Conservation (phyloP, 2,329 filamentous ascomycete species). For the Xylariaceae sp. region DNA sequence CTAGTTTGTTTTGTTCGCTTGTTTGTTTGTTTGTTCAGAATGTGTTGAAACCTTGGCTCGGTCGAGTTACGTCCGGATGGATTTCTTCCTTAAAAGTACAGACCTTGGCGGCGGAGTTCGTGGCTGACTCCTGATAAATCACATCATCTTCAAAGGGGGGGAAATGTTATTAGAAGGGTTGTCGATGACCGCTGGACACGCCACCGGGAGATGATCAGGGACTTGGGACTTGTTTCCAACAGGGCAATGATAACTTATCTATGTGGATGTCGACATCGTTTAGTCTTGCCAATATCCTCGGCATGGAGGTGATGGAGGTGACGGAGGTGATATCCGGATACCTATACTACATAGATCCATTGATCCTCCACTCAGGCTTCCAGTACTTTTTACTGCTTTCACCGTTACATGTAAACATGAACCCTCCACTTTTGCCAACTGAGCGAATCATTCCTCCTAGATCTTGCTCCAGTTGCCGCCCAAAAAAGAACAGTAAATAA, state of each 20-base stretch:
- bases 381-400: not conserved
- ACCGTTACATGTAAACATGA: not conserved
- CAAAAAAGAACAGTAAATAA: not conserved
- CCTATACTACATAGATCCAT: no score
- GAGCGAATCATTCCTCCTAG: not conserved
- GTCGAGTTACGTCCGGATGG: no score
- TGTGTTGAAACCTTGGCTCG: no score
- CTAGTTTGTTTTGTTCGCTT: no score
- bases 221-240: no score
- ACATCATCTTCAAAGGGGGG: not conserved
- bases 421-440: not conserved
- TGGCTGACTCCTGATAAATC: not conserved
- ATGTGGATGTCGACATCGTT: not conserved
- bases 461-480: not conserved
- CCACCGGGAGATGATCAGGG: not conserved
- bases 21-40: no score
- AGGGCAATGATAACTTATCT: not conserved
- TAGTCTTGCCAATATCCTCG: not conserved
- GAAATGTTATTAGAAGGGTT: not conserved
- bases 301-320: no score
- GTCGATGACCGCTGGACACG: not conserved
- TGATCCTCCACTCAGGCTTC: no score
- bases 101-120: not conserved
- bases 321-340: no score
- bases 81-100: no score